A percentile compares a stretch with the other conserved stretches of the same genome.
phyloP scores from a whole-genome alignment of 2,329 filamentous ascomycete genomes.

The Phaeomoniella chlamydospora region DNA sequence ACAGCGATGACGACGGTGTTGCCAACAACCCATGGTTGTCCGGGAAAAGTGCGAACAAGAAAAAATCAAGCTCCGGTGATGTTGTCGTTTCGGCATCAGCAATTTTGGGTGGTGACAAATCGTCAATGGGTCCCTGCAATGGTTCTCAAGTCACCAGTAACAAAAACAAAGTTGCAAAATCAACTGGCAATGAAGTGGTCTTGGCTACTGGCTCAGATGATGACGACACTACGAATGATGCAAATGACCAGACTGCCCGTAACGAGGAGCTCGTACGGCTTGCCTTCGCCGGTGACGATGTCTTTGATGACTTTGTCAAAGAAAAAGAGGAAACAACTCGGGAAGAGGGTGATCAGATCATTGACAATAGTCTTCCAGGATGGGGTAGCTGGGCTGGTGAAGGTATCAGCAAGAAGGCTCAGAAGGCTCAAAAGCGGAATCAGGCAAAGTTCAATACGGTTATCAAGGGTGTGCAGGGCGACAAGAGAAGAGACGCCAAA shows the following conservation, averaged over 20 bases:
- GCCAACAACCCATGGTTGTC: conserved; percentile 7
- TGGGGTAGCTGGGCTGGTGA: conserved; percentile 90
- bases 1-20: neutral
- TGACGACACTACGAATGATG: conserved; percentile 23
- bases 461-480: conserved; percentile 55
- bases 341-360: conserved; percentile 69
- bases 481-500: conserved; percentile 68
- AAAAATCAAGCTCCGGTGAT: conserved; percentile 13
- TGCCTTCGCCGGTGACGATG: conserved; percentile 80
- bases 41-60: conserved; percentile 9
- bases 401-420: conserved; percentile 58
- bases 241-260: conserved; percentile 27
- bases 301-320: conserved; percentile 61
- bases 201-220: conserved; percentile 20
- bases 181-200: neutral
- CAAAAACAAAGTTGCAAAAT: neutral
- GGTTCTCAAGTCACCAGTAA: neutral
- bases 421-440: conserved; percentile 39
- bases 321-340: conserved; percentile 61
- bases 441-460: conserved; percentile 32
- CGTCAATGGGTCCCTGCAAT: conserved; percentile 1
- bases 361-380: conserved; percentile 76
- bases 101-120: neutral
- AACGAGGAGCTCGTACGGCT: conserved; percentile 58
- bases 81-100: conserved; percentile 8